Evolutionary conservation across 495 filamentous ascomycete species (phyloP), one percentile per base, ranked within the genome.

Genomic region (Podospora pseudoanserina): DNA sequence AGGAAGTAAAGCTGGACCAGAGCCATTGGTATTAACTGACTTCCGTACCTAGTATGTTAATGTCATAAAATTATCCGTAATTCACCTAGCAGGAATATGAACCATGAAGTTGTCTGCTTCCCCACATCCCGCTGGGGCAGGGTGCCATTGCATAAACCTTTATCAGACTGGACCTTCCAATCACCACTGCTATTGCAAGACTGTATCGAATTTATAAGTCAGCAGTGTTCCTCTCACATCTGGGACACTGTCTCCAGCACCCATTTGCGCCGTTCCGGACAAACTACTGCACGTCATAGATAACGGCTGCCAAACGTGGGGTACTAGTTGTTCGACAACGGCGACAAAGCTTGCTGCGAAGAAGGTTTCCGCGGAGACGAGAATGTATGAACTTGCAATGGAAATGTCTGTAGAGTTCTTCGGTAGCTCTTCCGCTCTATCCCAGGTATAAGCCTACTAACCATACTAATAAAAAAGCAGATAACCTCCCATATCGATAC

Each of bases 401-500:
- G 15, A 49, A 49, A 49, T 13, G 39, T 16, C 7, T 49, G 39
- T 13, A 11, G 39, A 49, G 39, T 49, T 9, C 5, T 11, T 49
- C 15, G 23, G 55, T 19, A 19, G n/a, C n/a, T 20, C 55, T 58
- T 58, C 23, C 55, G 23, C 23, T 58, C 15, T 58, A 20, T 20
- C 16, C 55, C n/a, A 20, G 55, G 55, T 26, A 58, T 58, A 58
- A 20, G 55, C 23, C n/a, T 58, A 13, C n/a, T 20, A 32, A 63
- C 32, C 9, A 64, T 28, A 64, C 54, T 28, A n/a, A 26, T 13
- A 18, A 20, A 26, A 58, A 58, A 13, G 32, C 64, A 65, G 64
- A 68, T 65, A 60, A 62, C 67, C 67, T 68, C 30, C 60, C 66
- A 44, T 18, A 67, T 55, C 26, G 59, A 26, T 30, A 18, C 39